These are phyloP conservation scores for Porcisia deanei DNA, from an alignment of 208 protist species.

Conservation along the genomic window DNA sequence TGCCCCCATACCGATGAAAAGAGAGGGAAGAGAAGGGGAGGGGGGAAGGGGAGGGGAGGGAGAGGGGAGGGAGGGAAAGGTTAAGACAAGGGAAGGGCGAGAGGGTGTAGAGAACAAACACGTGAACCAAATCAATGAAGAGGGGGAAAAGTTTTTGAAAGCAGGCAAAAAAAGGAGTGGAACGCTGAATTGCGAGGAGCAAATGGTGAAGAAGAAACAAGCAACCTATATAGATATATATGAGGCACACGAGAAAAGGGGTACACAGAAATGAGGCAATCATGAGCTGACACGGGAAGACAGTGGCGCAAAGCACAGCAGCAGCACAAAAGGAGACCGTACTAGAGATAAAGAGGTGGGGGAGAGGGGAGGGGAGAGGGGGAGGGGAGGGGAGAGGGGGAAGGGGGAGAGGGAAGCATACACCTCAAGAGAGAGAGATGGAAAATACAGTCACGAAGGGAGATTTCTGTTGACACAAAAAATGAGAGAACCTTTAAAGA, in stretches of 20 bases:
- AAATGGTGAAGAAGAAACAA: neutral
- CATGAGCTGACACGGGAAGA: neutral
- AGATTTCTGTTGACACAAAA: neutral
- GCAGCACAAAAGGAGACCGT: too few species aligned
- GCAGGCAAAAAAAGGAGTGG: slow-evolving; percentile 1
- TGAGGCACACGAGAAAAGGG: neutral
- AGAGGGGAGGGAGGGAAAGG: neutral
- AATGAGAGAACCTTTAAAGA: too few species aligned
- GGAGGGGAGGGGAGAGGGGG: neutral
- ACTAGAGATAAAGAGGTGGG: too few species aligned
- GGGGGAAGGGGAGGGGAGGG: neutral
- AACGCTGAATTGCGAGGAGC: neutral
- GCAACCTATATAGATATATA: too few species aligned
- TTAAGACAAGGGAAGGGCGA: neutral
- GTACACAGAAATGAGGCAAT: neutral
- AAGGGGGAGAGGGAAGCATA: neutral
- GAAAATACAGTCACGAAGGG: neutral
- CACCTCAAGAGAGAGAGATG: neutral
- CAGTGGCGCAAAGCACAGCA: neutral
- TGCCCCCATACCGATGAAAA: neutral
- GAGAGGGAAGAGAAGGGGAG: neutral
- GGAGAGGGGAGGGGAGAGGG: too few species aligned
- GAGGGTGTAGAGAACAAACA: neutral
- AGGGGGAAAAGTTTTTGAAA: neutral
- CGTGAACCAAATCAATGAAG: neutral